Evolutionary conservation across 1,284 basidiomycete species (phyloP), one percentile per base, ranked within the genome.

Genomic region (Rhodotorula sp.): DNA sequence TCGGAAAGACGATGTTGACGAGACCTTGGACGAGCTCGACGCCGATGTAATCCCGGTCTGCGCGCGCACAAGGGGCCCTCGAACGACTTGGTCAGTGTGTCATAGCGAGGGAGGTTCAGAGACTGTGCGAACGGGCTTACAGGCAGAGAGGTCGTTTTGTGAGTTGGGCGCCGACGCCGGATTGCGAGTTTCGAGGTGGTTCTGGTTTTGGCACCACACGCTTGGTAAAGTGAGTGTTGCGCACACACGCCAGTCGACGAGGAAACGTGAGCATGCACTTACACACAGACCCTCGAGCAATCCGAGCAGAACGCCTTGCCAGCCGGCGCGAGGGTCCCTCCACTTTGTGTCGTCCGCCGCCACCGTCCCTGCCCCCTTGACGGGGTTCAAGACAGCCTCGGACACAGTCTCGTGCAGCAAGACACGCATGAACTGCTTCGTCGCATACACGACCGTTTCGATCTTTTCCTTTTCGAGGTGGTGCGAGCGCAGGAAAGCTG

Each of bases 31-130:
- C 20, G 17, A 67, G 30, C 4, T 18, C 24, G 7, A 26, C 10
- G 60, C 26, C 49, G 45, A 67, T n/a, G 30, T 46, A 49, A 12
- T n/a, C 18, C 12, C 66, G 69, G 26, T 65, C 69, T 67, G 26
- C 37, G 6, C 8, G 46, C 24, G 14, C 8, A 0, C 12, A 24
- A 20, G 18, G 15, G 17, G n/a, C 7, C 22, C 18, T 8, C 14
- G n/a, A 26, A 46, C 20, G 48, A 22, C 48, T 42, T 42, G 37
- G 37, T 42, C 37, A 55, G 10, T 10, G 55, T 14, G 57, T 45
- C 53, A 55, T n/a, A 14, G 18, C 18, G 56, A 26, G 24, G 26
- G 12, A 18, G 30, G 37, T 42, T 42, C 7, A 42, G 18, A 37
- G 6, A 14, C 4, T 37, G 29, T 56, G 30, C 4, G 33, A 10